Percentiles rank a stretch among this genome's conserved stretches.
Evolutionary conservation across 2,329 filamentous ascomycete species (phyloP).

Genomic region (Ceratocystis cacaofunesta): DNA sequence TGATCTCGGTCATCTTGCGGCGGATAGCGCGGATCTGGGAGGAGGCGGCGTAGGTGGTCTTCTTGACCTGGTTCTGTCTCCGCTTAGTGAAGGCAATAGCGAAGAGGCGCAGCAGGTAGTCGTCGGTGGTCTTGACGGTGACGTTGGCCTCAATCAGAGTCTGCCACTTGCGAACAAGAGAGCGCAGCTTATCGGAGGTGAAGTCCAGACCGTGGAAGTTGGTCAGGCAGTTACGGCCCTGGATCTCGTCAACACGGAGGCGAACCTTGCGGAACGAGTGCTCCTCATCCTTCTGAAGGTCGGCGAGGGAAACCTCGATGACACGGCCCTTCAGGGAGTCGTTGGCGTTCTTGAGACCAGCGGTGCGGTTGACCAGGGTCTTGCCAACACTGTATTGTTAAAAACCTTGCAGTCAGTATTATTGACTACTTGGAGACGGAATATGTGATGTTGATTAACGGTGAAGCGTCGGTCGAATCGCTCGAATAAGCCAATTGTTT

Average conservation of each 20-base stretch:
- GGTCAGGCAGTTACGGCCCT: constrained; percentile 99
- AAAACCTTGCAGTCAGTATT: constrained; percentile 14
- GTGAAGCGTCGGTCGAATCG: background rate
- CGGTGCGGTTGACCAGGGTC: constrained; percentile 98
- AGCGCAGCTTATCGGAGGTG: constrained; percentile 99
- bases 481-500: background rate
- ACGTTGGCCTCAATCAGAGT: constrained; percentile 98
- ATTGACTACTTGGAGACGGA: constrained; percentile 1
- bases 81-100: constrained; percentile 99
- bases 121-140: constrained; percentile 99
- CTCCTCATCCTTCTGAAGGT: constrained; percentile 99
- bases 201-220: constrained; percentile 99
- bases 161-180: constrained; percentile 99
- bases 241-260: constrained; percentile 95
- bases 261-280: constrained; percentile 99
- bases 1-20: constrained; percentile 99
- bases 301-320: constrained; percentile 95
- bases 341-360: constrained; percentile 99
- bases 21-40: constrained; percentile 97
- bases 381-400: constrained; percentile 71
- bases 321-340: constrained; percentile 97
- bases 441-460: background rate
- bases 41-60: constrained; percentile 95
- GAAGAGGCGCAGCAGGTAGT: constrained; percentile 98
- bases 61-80: constrained; percentile 99